A percentile compares a stretch with the other conserved stretches of the same genome.
Evolutionary conservation across 2,329 filamentous ascomycete species (phyloP).

Genomic region (Alternaria ventricosa): DNA sequence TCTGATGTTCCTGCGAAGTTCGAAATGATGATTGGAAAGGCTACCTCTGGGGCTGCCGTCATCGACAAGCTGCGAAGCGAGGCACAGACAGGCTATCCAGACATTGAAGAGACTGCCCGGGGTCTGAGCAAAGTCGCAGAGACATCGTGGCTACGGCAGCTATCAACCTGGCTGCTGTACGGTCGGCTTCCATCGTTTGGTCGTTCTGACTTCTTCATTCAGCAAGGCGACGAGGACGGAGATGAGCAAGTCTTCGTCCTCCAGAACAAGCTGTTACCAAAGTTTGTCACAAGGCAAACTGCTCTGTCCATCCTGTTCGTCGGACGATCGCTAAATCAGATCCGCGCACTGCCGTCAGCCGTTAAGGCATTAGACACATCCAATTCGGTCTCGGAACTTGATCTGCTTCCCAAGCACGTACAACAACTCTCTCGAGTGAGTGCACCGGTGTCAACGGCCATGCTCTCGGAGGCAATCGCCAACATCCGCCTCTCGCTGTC

Average conservation of each 20-base stretch:
- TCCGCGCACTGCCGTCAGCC: slow-evolving; percentile 58
- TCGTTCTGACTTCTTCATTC: slow-evolving; percentile 84
- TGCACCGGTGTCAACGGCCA: slow-evolving; percentile 75
- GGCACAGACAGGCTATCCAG: slow-evolving; percentile 84
- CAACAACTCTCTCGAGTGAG: slow-evolving; percentile 70
- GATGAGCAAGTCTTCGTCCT: slow-evolving; percentile 40
- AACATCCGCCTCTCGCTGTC: slow-evolving; percentile 83
- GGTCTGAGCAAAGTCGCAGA: slow-evolving; percentile 80
- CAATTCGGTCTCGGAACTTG: slow-evolving; percentile 55
- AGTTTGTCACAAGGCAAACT: slow-evolving; percentile 76
- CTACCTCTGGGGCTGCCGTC: slow-evolving; percentile 71
- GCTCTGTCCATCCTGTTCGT: slow-evolving; percentile 89
- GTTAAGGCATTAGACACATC: slow-evolving; percentile 35
- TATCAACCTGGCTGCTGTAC: slow-evolving; percentile 90
- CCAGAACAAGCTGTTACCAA: slow-evolving; percentile 67
- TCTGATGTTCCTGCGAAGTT: slow-evolving; percentile 23
- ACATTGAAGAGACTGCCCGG: slow-evolving; percentile 78
- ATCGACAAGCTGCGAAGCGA: slow-evolving; percentile 79
- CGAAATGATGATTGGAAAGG: slow-evolving; percentile 18
- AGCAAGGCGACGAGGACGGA: slow-evolving; percentile 43
- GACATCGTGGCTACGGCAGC: slow-evolving; percentile 87
- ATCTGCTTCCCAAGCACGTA: slow-evolving; percentile 72
- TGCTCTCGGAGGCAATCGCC: slow-evolving; percentile 74
- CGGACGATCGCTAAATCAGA: slow-evolving; percentile 85
- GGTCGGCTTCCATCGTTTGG: slow-evolving; percentile 81